Conservation (phyloP, 2,329 filamentous ascomycete species). For the Monosporascus sp. region DNA sequence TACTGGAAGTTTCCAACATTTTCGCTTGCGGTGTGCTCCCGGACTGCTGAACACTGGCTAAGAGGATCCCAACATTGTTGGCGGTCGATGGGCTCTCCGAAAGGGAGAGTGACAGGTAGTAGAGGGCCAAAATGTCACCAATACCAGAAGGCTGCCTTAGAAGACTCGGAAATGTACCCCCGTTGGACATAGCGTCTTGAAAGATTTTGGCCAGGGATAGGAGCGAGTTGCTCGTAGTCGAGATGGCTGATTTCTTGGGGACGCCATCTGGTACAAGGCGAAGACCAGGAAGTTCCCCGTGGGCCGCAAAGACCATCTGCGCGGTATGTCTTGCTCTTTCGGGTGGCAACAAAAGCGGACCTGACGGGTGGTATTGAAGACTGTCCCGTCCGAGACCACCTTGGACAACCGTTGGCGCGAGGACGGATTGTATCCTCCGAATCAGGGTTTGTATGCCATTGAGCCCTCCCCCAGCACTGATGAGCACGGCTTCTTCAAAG, state of each 20-base stretch:
- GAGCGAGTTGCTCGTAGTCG: constrained; percentile 92
- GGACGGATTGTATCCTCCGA: constrained; percentile 65
- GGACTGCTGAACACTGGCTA: constrained; percentile 85
- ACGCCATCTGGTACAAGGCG: constrained; percentile 64
- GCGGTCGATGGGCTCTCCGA: constrained; percentile 96
- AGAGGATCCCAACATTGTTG: constrained; percentile 94
- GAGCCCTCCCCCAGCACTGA: constrained; percentile 69
- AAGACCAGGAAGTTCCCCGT: constrained; percentile 75
- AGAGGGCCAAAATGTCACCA: constrained; percentile 86
- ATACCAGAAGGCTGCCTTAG: constrained; percentile 68
- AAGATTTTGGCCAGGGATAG: constrained; percentile 96
- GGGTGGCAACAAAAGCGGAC: constrained; percentile 75
- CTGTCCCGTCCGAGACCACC: constrained; percentile 20
- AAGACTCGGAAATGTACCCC: constrained; percentile 48
- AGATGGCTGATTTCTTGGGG: constrained; percentile 73
- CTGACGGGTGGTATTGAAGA: constrained; percentile 31
- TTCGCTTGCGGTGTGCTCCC: constrained; percentile 30
- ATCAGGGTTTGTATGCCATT: constrained; percentile 75
- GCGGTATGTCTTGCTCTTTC: constrained; percentile 80
- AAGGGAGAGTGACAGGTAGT: constrained; percentile 89
- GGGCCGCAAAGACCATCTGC: constrained; percentile 70
- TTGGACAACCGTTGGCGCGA: constrained; percentile 45
- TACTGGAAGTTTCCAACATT: constrained; percentile 22
- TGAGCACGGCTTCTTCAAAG: constrained; percentile 91
- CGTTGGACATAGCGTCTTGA: constrained; percentile 87